Base-by-base conservation (phyloP, 768 basidiomycete species). In the Pleurotus djamor region DNA sequence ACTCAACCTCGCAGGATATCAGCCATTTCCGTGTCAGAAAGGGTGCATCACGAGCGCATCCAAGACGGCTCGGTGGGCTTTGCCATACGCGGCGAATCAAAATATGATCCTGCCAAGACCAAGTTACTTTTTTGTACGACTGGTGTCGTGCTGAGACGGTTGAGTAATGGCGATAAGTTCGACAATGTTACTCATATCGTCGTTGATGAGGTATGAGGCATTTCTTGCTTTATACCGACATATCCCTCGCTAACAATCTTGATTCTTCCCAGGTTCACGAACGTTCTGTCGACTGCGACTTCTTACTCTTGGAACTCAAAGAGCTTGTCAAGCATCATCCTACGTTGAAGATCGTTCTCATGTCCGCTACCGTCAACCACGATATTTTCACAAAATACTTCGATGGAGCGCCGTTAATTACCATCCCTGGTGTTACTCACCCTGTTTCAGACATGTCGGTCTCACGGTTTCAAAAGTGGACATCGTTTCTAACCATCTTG, bases 341-440 rank as follows among this genome's bases (percentile, higher is more conserved):
- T 17, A 81, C 70, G 1, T 79, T 97, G 65, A 95, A 91, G 69
- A 80, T 98, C 17, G 74, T 96, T 17, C 79, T 96, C 48, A 97
- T 97, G 94, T 94, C 91, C 35, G 96, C 96, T 4, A 98, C 96
- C 0, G 96, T 96, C 71, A 96, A 97, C 66, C 92, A 94, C 60
- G 80, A 91, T 62, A 83, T 79, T n/a, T 95, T 94, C 64, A 76
- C 87, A 50, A 79, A 83, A 58, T 98, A 98, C 70, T 97, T 96
- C 68, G 70, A 84, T 52, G 79, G 83, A 17, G 93, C 94, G 3
- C 94, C 96, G 0, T 77, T 92, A 49, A 74, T 97, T 56, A 82
- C 80, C 32, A 97, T 98, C 32, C 92, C 94, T 3, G 96, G 96
- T 1, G 84, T 85, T 64, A 83, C 89, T 1, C 78, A 91, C 68